phyloP scores from a whole-genome alignment of 2,329 filamentous ascomycete genomes.

The Pseudocercospora macadamiae region DNA sequence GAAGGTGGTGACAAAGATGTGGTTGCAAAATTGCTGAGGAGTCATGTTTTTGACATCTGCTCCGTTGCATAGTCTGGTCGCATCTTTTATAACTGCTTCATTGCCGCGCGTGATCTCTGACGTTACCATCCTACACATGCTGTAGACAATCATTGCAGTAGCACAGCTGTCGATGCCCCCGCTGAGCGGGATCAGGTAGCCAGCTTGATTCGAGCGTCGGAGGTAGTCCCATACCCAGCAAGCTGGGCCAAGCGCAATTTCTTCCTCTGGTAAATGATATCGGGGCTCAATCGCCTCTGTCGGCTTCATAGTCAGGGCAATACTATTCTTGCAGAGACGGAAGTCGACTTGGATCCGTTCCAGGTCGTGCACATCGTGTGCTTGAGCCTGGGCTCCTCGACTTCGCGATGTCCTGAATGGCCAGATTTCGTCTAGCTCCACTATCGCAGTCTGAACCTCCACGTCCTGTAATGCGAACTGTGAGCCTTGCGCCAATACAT shows the following conservation, averaged over 20 bases:
- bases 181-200: constrained; percentile 60
- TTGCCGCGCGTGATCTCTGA: constrained; percentile 55
- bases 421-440: constrained; percentile 70
- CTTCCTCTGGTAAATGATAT: constrained; percentile 67
- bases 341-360: constrained; percentile 50
- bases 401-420: constrained; percentile 60
- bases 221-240: constrained; percentile 71
- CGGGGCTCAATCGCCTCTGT: constrained; percentile 51
- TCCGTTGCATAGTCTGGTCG: constrained; percentile 56
- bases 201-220: constrained; percentile 54
- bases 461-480: constrained; percentile 67
- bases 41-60: constrained; percentile 52
- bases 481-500: constrained; percentile 65
- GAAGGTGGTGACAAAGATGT: constrained; percentile 66
- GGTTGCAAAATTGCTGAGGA: constrained; percentile 62
- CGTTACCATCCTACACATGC: constrained; percentile 58
- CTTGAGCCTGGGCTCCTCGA: constrained; percentile 62
- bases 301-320: constrained; percentile 41
- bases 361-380: constrained; percentile 48
- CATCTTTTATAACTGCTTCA: constrained; percentile 58
- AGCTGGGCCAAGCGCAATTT: constrained; percentile 66
- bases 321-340: constrained; percentile 39
- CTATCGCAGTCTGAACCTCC: constrained; percentile 58
- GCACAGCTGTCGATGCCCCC: constrained; percentile 66
- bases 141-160: constrained; percentile 54